These are phyloP conservation scores for Leccinum obscurum DNA, from an alignment of 768 basidiomycete species.

Conservation along the genomic window DNA sequence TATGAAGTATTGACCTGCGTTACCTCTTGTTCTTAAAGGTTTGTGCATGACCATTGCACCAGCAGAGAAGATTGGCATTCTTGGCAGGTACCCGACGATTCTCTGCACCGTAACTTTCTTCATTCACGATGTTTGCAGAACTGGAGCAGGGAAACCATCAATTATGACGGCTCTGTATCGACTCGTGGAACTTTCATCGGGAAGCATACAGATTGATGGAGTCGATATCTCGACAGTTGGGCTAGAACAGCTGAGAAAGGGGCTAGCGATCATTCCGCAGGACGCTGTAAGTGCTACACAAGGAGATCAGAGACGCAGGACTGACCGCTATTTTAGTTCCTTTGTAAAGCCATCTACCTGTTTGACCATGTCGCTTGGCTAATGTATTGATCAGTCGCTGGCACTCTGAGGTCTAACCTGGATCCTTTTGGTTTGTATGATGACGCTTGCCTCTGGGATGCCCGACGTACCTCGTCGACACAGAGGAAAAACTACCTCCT, in stretches of 20 bases:
- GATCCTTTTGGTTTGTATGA: slow-evolving; percentile 86
- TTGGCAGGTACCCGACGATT: slow-evolving; percentile 50
- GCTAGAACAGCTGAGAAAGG: slow-evolving; percentile 65
- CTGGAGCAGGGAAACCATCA: slow-evolving; percentile 87
- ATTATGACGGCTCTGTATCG: slow-evolving; percentile 89
- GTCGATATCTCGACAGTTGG: slow-evolving; percentile 87
- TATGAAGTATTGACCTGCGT: slow-evolving; percentile 81
- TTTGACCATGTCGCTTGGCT: slow-evolving; percentile 3
- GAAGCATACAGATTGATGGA: slow-evolving; percentile 79
- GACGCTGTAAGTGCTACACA: slow-evolving; percentile 41
- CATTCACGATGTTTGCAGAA: slow-evolving; percentile 38
- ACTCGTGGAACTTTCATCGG: slow-evolving; percentile 76
- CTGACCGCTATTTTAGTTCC: slow-evolving; percentile 33
- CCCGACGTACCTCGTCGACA: slow-evolving; percentile 77
- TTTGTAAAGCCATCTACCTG: slow-evolving; percentile 28
- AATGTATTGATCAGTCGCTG: slow-evolving; percentile 51
- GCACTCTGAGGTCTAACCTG: slow-evolving; percentile 81
- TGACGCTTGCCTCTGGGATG: slow-evolving; percentile 84
- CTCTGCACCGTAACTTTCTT: slow-evolving; percentile 7
- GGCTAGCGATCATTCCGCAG: slow-evolving; percentile 81
- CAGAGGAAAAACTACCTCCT: slow-evolving; percentile 15
- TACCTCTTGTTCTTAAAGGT: slow-evolving; percentile 85
- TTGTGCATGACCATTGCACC: slow-evolving; percentile 66
- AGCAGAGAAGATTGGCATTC: slow-evolving; percentile 92
- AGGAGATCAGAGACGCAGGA: background rate